Evolutionary conservation across 1,139 yeast genomes (phyloP).

Genomic region (Candida freyschussii): DNA sequence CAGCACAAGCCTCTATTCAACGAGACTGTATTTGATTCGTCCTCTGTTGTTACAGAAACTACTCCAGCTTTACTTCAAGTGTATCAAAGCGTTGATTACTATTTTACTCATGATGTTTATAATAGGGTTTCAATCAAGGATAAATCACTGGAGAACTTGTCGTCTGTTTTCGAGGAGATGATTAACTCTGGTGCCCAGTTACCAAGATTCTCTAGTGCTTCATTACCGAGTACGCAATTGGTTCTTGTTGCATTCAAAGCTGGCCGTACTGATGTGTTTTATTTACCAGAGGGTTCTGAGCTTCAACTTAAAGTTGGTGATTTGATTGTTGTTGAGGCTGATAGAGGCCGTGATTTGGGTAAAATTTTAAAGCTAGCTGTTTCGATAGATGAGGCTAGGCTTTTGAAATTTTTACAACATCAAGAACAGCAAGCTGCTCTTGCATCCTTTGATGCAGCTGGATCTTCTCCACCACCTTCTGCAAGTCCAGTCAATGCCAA

Average conservation of each 20-base stretch:
- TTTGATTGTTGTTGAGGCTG: conserved; percentile 92
- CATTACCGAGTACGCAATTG: conserved; percentile 36
- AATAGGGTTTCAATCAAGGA: conserved; percentile 21
- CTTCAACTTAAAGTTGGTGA: conserved; percentile 61
- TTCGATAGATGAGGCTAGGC: conserved; percentile 71
- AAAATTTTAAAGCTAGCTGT: conserved; percentile 65
- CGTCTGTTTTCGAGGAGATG: conserved; percentile 11
- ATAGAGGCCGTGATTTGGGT: conserved; percentile 90
- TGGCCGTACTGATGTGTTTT: conserved; percentile 81
- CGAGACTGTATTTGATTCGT: conserved; percentile 11
- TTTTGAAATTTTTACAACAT: conserved; percentile 59
- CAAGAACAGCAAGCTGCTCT: conserved; percentile 48
- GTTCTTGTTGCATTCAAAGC: conserved; percentile 81
- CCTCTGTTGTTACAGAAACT: conserved; percentile 14
- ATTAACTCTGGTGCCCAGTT: conserved; percentile 16
- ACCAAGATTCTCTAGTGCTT: conserved; percentile 18
- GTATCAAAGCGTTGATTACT: conserved; percentile 21
- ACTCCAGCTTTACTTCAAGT: conserved; percentile 15
- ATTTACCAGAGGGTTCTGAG: conserved; percentile 51
- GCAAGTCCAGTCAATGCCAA: conserved; percentile 2
- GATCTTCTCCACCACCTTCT: conserved; percentile 13
- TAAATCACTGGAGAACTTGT: conserved; percentile 10
- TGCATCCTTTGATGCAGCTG: conserved; percentile 24
- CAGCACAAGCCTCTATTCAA: too few species aligned
- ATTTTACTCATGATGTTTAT: conserved; percentile 22